Evolutionary conservation across 2,329 filamentous ascomycete species (phyloP).

Genomic region (Aureobasidium sp.): DNA sequence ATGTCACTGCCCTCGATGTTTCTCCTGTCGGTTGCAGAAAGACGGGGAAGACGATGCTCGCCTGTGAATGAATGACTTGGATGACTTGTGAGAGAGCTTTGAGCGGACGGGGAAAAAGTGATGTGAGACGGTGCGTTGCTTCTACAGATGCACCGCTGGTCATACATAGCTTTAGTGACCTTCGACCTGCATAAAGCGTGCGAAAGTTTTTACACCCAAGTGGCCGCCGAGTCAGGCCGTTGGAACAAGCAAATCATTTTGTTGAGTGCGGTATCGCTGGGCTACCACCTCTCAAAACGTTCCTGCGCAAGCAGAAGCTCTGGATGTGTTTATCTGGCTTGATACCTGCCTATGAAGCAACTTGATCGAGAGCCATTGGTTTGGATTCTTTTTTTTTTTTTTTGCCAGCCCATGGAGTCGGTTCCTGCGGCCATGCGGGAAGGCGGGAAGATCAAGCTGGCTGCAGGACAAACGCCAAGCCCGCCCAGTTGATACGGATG

Average conservation of each 20-base stretch:
- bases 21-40: background rate
- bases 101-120: background rate
- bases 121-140: background rate
- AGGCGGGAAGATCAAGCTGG: slow-evolving; percentile 3
- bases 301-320: background rate
- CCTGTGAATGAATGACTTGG: background rate
- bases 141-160: background rate
- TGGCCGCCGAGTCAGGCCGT: slow-evolving; percentile 6
- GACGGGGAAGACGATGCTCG: background rate
- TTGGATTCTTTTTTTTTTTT: background rate
- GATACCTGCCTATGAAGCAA: background rate
- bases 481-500: no score
- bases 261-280: slow-evolving; percentile 8
- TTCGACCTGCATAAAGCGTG: background rate
- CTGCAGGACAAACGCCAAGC: no score
- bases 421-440: slow-evolving; percentile 10
- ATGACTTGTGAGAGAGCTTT: background rate
- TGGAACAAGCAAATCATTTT: background rate
- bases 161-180: background rate
- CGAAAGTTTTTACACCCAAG: slow-evolving; percentile 5
- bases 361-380: background rate
- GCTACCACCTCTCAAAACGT: background rate
- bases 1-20: background rate
- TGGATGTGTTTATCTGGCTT: background rate
- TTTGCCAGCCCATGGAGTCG: background rate